Base-by-base conservation (phyloP, 2,329 filamentous ascomycete genomes). In the Paracorniculantispora psalliotae region DNA sequence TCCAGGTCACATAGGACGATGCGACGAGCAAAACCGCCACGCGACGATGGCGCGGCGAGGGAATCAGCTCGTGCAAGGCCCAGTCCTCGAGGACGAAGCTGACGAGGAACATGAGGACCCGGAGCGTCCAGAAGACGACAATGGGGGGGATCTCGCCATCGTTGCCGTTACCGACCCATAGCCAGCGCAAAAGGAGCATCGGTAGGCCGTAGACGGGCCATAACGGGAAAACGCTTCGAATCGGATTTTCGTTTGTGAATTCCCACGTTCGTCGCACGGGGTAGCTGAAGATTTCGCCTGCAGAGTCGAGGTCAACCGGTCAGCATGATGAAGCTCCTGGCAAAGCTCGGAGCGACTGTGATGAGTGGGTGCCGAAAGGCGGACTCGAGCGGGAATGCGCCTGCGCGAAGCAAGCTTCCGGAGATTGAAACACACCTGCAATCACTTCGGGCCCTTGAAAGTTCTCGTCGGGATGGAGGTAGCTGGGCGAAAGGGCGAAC, bases 1-100 rank as follows among this genome's bases (percentile, higher is more conserved):
- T 97, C 93, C 94, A 99, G 50, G 94, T 99, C 66, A 97, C 93
- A 75, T 97, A 99, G 26, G 92, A 97, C 28, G 93, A 97, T 48
- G 93, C 92, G 61, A 97, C 89, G 59, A 99, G 81, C 48, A 96
- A 79, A 47, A 96, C 84, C 10, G 92, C 91, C 58, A 88, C 79
- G 66, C 84, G 84, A 63, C 91, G 87, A 67, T 84, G 80, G 61
- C 87, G 86, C 63, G 86, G 86, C 41, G 88, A 89, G 62, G 87
- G 85, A 58, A 97, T 87, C 63, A 97, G 81, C 73, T 99, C 94
- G 77, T 96, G 87, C 60, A 99, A 84, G 12, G 94, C 94, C 93
- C 94, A 97, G 77, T 99, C 94, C 75, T 97, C 92, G 62, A 99
- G 82, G 57, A 99, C 92, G 73, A 99, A 96, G 78, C 92, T 97